Conservation (phyloP, 768 basidiomycete genomes). For the Glaciozyma martinii region DNA sequence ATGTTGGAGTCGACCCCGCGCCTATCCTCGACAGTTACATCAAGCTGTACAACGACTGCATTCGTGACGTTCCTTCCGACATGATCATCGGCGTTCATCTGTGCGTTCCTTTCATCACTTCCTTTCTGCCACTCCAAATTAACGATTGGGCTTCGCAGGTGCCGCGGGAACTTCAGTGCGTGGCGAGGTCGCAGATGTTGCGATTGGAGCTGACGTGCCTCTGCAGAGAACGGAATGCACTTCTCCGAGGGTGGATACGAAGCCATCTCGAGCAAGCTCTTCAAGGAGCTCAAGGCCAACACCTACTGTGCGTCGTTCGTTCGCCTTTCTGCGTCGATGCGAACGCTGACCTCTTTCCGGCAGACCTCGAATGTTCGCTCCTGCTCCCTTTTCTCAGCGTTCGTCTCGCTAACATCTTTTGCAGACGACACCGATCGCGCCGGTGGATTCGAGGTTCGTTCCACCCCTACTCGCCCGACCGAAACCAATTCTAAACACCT, state of each 20-base stretch:
- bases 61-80: constrained; percentile 31
- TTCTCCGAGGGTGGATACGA: constrained; percentile 37
- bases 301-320: constrained; percentile 14
- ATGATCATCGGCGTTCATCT: constrained; percentile 36
- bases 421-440: constrained; percentile 38
- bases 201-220: neutral
- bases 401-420: constrained; percentile 16
- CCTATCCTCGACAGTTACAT: constrained; percentile 59
- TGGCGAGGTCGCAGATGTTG: neutral
- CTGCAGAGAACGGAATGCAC: constrained; percentile 26
- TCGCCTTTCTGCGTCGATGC: no score
- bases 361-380: no score
- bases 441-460: constrained; percentile 31
- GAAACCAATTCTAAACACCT: neutral
- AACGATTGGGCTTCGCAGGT: constrained; percentile 35
- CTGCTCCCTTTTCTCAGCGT: no score
- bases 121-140: constrained; percentile 32
- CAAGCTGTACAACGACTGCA: constrained; percentile 47
- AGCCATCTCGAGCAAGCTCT: constrained; percentile 36
- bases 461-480: no score
- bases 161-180: constrained; percentile 30
- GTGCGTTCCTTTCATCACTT: constrained; percentile 16
- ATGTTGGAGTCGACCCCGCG: constrained; percentile 53
- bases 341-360: no score
- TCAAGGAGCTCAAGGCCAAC: constrained; percentile 33